Conservation (phyloP, 768 basidiomycete genomes). For the Podaxis sp. region DNA sequence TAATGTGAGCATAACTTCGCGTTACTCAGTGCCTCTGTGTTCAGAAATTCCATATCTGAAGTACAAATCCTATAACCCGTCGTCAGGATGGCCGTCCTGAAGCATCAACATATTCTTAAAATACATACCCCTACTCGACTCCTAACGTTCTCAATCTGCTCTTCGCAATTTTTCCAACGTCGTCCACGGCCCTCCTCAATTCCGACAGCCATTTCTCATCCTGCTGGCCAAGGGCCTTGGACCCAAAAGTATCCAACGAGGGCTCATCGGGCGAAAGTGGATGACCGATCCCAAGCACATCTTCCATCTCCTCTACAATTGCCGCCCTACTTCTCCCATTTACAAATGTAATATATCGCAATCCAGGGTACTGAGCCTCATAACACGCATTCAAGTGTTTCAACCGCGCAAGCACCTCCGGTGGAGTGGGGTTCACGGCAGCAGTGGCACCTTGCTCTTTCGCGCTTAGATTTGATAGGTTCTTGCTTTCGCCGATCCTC, state of each 20-base stretch:
- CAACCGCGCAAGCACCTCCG: slow-evolving; percentile 70
- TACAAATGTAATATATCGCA: slow-evolving; percentile 91
- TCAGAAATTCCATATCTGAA: not conserved
- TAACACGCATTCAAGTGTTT: slow-evolving; percentile 75
- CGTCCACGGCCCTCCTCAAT: slow-evolving; percentile 64
- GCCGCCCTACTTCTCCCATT: slow-evolving; percentile 71
- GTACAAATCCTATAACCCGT: not conserved
- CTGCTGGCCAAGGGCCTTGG: slow-evolving; percentile 27
- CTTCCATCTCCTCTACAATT: slow-evolving; percentile 81
- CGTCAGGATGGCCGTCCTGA: not conserved
- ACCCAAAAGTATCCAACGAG: slow-evolving; percentile 27
- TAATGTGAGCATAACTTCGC: too few relatives aligned
- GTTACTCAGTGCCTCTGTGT: too few relatives aligned
- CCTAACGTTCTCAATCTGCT: slow-evolving; percentile 52
- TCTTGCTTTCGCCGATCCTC: slow-evolving; percentile 79
- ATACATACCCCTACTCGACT: slow-evolving; percentile 20
- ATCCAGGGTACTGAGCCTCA: slow-evolving; percentile 64
- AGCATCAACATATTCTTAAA: not conserved
- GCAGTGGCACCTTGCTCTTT: slow-evolving; percentile 65
- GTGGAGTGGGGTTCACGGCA: slow-evolving; percentile 49
- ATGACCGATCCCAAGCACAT: slow-evolving; percentile 47
- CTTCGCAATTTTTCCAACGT: slow-evolving; percentile 75
- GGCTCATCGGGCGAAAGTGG: slow-evolving; percentile 43
- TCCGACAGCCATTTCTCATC: slow-evolving; percentile 60
- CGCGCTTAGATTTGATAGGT: slow-evolving; percentile 70